These are phyloP conservation scores for Colletotrichum gigasporum DNA, from an alignment of 2,329 filamentous ascomycete species.

Conservation along the genomic window DNA sequence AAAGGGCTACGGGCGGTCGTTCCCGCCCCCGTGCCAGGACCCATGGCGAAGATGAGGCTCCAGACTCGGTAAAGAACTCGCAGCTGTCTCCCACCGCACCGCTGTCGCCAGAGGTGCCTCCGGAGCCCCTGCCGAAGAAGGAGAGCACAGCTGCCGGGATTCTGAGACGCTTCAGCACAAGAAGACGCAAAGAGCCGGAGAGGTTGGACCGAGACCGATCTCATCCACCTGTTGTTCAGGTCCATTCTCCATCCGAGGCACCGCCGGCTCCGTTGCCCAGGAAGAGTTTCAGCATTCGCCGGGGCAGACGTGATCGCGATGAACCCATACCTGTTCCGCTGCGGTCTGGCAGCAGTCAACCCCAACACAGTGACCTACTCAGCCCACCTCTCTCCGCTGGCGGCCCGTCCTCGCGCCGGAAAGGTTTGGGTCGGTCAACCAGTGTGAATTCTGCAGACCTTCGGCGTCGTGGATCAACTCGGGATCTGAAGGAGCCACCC, in stretches of 20 bases:
- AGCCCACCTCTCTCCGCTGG: conserved; percentile 75
- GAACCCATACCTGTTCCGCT: conserved; percentile 56
- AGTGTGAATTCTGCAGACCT: conserved; percentile 92
- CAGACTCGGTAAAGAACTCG: conserved; percentile 75
- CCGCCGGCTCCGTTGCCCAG: conserved; percentile 66
- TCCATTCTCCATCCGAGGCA: conserved; percentile 78
- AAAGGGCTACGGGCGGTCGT: conserved; percentile 85
- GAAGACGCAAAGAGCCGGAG: conserved; percentile 75
- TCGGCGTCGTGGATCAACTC: conserved; percentile 65
- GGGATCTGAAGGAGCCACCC: conserved; percentile 70
- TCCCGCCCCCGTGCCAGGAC: conserved; percentile 88
- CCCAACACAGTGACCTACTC: conserved; percentile 81
- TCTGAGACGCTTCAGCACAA: conserved; percentile 89
- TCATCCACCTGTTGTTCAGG: conserved; percentile 77
- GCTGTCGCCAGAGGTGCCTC: conserved; percentile 63
- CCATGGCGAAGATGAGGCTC: conserved; percentile 91
- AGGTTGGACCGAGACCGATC: conserved; percentile 71
- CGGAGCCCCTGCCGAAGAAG: conserved; percentile 75
- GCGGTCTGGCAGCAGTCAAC: conserved; percentile 69
- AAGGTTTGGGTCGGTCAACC: conserved; percentile 83
- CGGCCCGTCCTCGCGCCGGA: conserved; percentile 67
- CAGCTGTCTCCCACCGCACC: conserved; percentile 59
- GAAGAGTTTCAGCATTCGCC: conserved; percentile 88
- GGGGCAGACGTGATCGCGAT: conserved; percentile 63
- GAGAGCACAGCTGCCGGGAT: conserved; percentile 88